Conservation (phyloP, 1,284 basidiomycete species). For the Hypsizygus ulmarius region DNA sequence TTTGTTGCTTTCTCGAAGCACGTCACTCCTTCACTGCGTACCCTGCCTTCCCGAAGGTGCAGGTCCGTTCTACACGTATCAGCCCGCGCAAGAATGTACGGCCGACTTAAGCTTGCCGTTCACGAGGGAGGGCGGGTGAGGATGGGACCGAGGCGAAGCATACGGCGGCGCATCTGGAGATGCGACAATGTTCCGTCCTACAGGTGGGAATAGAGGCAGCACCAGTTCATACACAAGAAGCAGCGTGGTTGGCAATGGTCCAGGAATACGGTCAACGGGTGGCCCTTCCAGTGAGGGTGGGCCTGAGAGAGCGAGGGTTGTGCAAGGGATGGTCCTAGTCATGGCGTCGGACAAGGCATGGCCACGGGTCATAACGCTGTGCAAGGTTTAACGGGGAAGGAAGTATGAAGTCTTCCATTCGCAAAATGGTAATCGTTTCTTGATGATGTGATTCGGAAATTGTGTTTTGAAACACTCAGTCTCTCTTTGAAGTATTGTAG, state of each 20-base stretch:
- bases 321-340: no score
- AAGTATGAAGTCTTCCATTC: no score
- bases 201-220: not conserved
- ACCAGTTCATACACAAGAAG: not conserved
- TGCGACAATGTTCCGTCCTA: constrained; percentile 25
- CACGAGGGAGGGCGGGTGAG: constrained; percentile 46
- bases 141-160: constrained; percentile 30
- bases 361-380: no score
- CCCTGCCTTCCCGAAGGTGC: constrained; percentile 24
- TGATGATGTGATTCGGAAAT: no score
- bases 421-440: no score
- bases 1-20: constrained; percentile 46
- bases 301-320: no score
- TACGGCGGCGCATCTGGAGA: constrained; percentile 37
- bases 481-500: no score
- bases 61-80: constrained; percentile 34
- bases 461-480: no score
- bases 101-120: constrained; percentile 37
- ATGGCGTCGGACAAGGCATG: no score
- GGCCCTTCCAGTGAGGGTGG: not conserved
- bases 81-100: constrained; percentile 24
- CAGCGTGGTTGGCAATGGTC: not conserved
- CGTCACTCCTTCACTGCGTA: constrained; percentile 39
- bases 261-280: not conserved
- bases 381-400: no score